These are phyloP conservation scores for Aureobasidium lini DNA, from an alignment of 2,329 filamentous ascomycete genomes.

Conservation along the genomic window DNA sequence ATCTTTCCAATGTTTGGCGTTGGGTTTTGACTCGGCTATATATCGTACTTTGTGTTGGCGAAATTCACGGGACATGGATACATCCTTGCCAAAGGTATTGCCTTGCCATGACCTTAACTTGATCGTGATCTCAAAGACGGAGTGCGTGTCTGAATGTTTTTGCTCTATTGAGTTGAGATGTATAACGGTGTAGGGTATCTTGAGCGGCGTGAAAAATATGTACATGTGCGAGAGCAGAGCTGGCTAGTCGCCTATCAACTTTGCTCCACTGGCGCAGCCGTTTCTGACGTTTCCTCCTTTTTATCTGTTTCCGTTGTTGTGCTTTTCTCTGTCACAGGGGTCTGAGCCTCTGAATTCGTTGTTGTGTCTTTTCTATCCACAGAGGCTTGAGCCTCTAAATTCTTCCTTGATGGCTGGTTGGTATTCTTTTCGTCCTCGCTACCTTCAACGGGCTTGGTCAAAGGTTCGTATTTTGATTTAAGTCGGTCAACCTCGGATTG, in stretches of 20 bases:
- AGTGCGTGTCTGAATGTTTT: neutral
- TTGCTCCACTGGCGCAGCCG: neutral
- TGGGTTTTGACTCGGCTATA: neutral
- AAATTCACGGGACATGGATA: no score
- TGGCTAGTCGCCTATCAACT: neutral
- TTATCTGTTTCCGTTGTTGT: neutral
- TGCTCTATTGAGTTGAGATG: constrained; percentile 3
- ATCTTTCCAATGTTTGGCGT: neutral
- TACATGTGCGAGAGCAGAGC: neutral
- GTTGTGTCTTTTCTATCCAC: neutral
- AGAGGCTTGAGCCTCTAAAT: neutral
- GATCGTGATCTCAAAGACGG: no score
- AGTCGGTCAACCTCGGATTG: constrained; percentile 6
- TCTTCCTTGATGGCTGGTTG: neutral
- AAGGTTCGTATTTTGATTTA: constrained; percentile 6
- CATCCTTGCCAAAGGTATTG: neutral
- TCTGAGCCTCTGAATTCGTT: neutral
- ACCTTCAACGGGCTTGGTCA: neutral
- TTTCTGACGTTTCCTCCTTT: neutral
- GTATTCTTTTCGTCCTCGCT: neutral
- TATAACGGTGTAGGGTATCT: constrained; percentile 1
- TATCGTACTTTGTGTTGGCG: neutral
- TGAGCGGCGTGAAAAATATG: constrained; percentile 4
- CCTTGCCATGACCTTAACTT: no score
- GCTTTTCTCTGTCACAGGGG: neutral